Conservation (phyloP, 2,329 filamentous ascomycete genomes). For the Monascus ruber region DNA sequence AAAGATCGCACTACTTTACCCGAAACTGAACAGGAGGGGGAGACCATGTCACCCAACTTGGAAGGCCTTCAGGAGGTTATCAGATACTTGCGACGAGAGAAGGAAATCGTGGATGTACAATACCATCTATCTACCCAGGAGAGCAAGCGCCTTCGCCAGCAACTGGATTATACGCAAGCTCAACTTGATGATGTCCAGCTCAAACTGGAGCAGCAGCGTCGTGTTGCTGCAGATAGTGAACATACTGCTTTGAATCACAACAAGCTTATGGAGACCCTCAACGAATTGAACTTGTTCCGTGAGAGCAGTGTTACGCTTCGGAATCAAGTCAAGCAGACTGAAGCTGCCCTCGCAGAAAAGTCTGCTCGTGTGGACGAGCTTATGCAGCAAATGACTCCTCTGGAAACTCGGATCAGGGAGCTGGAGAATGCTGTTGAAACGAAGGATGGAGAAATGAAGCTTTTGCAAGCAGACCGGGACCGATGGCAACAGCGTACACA, state of each 20-base stretch:
- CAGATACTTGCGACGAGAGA: conserved; percentile 82
- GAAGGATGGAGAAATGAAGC: conserved; percentile 76
- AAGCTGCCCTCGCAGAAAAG: conserved; percentile 65
- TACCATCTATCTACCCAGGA: conserved; percentile 83
- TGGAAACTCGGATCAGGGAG: conserved; percentile 69
- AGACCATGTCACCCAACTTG: conserved; percentile 44
- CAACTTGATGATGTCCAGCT: conserved; percentile 82
- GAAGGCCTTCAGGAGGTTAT: conserved; percentile 84
- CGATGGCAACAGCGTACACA: conserved; percentile 93
- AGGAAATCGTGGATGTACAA: conserved; percentile 96
- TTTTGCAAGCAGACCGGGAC: conserved; percentile 84
- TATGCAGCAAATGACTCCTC: conserved; percentile 62
- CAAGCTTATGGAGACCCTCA: conserved; percentile 86
- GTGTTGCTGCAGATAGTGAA: conserved; percentile 60
- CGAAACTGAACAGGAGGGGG: conserved; percentile 37
- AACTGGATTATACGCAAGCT: conserved; percentile 73
- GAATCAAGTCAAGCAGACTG: conserved; percentile 70
- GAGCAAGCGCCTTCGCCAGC: conserved; percentile 75
- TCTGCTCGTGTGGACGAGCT: conserved; percentile 63
- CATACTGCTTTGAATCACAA: conserved; percentile 68
- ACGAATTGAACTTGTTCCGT: conserved; percentile 89
- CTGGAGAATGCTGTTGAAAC: conserved; percentile 70
- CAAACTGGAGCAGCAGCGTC: conserved; percentile 82
- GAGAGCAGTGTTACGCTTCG: conserved; percentile 89
- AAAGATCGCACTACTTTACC: conserved; percentile 54